Base-by-base conservation (phyloP, 768 basidiomycete genomes). In the Kwoniella botswanensis region DNA sequence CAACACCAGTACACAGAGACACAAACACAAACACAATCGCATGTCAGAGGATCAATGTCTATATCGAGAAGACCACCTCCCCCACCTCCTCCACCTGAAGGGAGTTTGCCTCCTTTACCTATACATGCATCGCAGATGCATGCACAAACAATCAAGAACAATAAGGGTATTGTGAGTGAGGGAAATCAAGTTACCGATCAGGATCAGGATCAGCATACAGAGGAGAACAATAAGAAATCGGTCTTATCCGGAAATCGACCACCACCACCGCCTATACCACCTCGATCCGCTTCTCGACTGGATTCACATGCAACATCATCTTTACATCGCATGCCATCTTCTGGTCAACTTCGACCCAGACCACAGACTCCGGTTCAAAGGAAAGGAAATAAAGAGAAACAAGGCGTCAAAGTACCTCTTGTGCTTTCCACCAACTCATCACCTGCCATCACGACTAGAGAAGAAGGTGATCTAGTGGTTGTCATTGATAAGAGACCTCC, bases 241-340 rank as follows among this genome's bases (percentile, higher is more conserved):
- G 57, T 58, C 10, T 41, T 21, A 24, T 7, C 57, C 57, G 57
- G 13, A 35, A 50, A 15, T 15, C 46, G 13, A 50, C 15, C 57
- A 26, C 21, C 6, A 44, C 42, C 42, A 4, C 59, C 64, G 4
- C 65, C 57, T 21, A 67, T 67, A 21, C 65, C 65, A 50, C 65
- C 65, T 59, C 65, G 65, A 29, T 58, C 65, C 26, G 65, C 65
- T 22, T 58, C 56, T 26, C 65, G 65, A 29, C 42, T 61, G 4
- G 59, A 61, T 11, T 26, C 21, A 10, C 65, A 11, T 5, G 29
- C 12, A 43, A 29, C 21, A 12, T 11, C 17, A 22, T 4, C 29
- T 13, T 1, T 22, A 17, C 63, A 41, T 52, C 18, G 63, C 21
- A 21, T 22, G 12, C 3, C 59, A n/a, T 61, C 59, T 43, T 42